Evolutionary conservation across 129 eudicot genomes (phyloP).

Genomic region (Calendula officinalis): DNA sequence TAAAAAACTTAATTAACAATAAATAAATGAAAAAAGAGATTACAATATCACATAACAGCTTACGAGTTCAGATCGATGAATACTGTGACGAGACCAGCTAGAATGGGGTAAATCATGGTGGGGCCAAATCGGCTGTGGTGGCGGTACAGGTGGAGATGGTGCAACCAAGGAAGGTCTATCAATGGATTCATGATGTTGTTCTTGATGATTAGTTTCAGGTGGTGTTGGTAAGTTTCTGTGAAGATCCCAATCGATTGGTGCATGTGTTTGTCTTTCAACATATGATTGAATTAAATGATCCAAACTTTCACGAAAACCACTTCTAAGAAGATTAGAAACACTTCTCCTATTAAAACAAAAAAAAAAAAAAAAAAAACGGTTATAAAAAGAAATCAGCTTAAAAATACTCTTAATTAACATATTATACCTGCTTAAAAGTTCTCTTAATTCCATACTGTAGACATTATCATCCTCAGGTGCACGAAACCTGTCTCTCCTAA

Average conservation of each 20-base stretch:
- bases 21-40: neutral
- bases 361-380: neutral
- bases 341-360: constrained; percentile 69
- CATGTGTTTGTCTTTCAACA: constrained; percentile 80
- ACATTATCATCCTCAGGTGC: constrained; percentile 96
- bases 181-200: constrained; percentile 45
- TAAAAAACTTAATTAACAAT: neutral
- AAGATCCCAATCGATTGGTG: constrained; percentile 92
- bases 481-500: constrained; percentile 78
- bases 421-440: constrained; percentile 85
- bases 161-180: constrained; percentile 56
- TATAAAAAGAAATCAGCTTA: neutral
- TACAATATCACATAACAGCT: constrained; percentile 23
- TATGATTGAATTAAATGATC: constrained; percentile 93
- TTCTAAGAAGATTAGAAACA: constrained; percentile 91
- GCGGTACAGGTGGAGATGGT: constrained; percentile 90
- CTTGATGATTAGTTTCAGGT: constrained; percentile 54
- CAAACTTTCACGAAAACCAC: constrained; percentile 94
- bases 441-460: constrained; percentile 98
- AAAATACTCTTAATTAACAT: neutral
- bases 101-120: constrained; percentile 80
- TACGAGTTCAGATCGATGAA: constrained; percentile 91
- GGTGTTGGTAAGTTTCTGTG: constrained; percentile 74
- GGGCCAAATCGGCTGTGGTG: constrained; percentile 97
- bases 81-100: constrained; percentile 75